A percentile compares a stretch with the other conserved stretches of the same genome.
Conservation (phyloP, 352 stramenopile genomes). For the Phytophthora hibernalis region DNA sequence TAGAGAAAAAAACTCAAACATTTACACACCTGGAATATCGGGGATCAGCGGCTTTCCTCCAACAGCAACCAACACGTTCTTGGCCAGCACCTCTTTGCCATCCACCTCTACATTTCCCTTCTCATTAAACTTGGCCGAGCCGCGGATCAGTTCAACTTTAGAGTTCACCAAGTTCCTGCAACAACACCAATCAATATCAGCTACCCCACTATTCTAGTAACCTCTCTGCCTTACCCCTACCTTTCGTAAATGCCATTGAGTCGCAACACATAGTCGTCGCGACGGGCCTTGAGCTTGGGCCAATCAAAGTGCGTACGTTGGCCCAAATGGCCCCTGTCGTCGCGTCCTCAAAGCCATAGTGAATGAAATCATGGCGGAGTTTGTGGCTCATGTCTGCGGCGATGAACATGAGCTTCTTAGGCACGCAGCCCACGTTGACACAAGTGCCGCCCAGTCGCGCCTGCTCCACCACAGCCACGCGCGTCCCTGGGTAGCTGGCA, state of each 20-base stretch:
- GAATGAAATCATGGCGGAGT: constrained; percentile 55
- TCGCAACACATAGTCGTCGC: constrained; percentile 94
- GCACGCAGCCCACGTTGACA: constrained; percentile 99
- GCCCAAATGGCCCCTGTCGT: constrained; percentile 45
- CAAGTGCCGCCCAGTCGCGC: constrained; percentile 95
- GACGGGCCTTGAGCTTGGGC: constrained; percentile 90
- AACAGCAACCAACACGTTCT: constrained; percentile 73
- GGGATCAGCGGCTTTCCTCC: constrained; percentile 67
- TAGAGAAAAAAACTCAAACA: background rate
- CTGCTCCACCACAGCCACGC: constrained; percentile 96
- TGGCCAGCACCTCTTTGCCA: constrained; percentile 58
- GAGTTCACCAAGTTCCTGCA: constrained; percentile 90
- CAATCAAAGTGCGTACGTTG: constrained; percentile 87
- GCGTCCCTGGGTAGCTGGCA: constrained; percentile 84
- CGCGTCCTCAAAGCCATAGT: constrained; percentile 69
- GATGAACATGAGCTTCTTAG: constrained; percentile 99
- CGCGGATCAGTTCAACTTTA: constrained; percentile 90
- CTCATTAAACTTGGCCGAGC: constrained; percentile 87
- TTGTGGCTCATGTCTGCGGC: constrained; percentile 70
- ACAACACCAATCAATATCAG: background rate
- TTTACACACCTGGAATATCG: constrained; percentile 51
- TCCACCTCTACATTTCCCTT: constrained; percentile 85
- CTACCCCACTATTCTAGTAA: background rate
- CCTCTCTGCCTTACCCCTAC: constrained; percentile 27
- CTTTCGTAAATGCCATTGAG: constrained; percentile 97